A percentile compares a stretch with the other conserved stretches of the same genome.
Conservation (phyloP, 805 yeast species). For the Candida sanyiensis region DNA sequence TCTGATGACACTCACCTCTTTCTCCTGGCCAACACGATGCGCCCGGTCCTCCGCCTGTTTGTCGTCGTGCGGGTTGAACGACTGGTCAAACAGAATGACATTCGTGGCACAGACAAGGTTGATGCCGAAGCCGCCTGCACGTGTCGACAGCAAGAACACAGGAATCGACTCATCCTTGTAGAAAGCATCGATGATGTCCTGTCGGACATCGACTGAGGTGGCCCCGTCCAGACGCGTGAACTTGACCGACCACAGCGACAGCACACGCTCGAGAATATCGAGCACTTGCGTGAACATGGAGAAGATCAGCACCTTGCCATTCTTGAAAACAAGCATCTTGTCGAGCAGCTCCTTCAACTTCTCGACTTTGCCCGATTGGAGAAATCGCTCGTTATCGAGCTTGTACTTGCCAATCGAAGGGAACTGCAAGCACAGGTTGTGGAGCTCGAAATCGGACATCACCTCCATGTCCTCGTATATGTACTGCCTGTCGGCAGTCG, state of each 20-base stretch:
- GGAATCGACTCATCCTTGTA: slow-evolving; percentile 79
- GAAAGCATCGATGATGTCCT: slow-evolving; percentile 83
- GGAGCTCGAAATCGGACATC: slow-evolving; percentile 88
- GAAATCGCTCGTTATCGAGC: slow-evolving; percentile 50
- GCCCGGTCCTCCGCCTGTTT: slow-evolving; percentile 98
- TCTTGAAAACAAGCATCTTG: slow-evolving; percentile 45
- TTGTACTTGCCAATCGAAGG: slow-evolving; percentile 56
- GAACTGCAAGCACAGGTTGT: slow-evolving; percentile 66
- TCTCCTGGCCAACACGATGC: slow-evolving; percentile 92
- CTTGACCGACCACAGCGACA: slow-evolving; percentile 57
- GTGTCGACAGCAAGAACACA: slow-evolving; percentile 83
- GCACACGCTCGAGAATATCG: slow-evolving; percentile 76
- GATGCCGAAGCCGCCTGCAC: slow-evolving; percentile 99
- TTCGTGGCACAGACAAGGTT: slow-evolving; percentile 92
- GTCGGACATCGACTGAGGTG: slow-evolving; percentile 90
- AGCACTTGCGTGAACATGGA: slow-evolving; percentile 90
- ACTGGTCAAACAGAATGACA: slow-evolving; percentile 87
- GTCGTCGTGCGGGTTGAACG: slow-evolving; percentile 97
- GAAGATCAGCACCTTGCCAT: slow-evolving; percentile 71
- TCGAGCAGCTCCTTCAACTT: slow-evolving; percentile 54
- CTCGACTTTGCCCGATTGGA: slow-evolving; percentile 70
- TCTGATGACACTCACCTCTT: slow-evolving; percentile 74
- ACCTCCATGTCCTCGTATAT: slow-evolving; percentile 92
- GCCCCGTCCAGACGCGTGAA: slow-evolving; percentile 89
- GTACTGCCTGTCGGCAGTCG: slow-evolving; percentile 63